A percentile compares a stretch with the other conserved stretches of the same genome.
Conservation (phyloP, 305 asterid genomes). For the Caryopteris hybrid region DNA sequence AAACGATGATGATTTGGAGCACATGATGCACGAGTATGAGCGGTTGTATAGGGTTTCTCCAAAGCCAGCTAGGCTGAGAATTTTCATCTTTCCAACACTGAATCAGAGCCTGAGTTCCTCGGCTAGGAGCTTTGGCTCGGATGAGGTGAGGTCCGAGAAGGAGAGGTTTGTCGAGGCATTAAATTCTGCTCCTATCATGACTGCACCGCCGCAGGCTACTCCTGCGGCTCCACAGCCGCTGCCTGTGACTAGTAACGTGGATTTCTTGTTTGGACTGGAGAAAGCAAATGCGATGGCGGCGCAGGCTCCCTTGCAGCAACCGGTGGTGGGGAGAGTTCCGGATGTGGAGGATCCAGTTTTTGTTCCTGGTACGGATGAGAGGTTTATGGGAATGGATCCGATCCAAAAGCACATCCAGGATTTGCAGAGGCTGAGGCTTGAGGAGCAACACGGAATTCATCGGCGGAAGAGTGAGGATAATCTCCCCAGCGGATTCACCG, state of each 20-base stretch:
- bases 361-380: constrained; percentile 42
- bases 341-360: constrained; percentile 35
- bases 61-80: constrained; percentile 73
- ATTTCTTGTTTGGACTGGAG: constrained; percentile 79
- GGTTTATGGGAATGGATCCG: constrained; percentile 63
- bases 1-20: constrained; percentile 85
- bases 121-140: constrained; percentile 69
- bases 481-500: constrained; percentile 41
- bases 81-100: constrained; percentile 56
- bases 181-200: constrained; percentile 66
- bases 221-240: constrained; percentile 34
- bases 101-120: constrained; percentile 37
- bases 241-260: constrained; percentile 37
- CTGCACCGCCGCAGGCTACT: constrained; percentile 38
- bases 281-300: constrained; percentile 46
- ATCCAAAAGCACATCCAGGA: constrained; percentile 97
- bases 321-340: constrained; percentile 30
- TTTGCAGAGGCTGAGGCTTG: constrained; percentile 75
- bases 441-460: constrained; percentile 62
- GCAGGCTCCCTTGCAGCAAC: constrained; percentile 30
- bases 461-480: constrained; percentile 61
- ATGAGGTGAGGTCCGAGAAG: constrained; percentile 76
- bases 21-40: constrained; percentile 91
- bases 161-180: constrained; percentile 89
- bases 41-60: constrained; percentile 63